Base-by-base conservation (phyloP, 176 grass and related monocot species). In the Chloris gayana region DNA sequence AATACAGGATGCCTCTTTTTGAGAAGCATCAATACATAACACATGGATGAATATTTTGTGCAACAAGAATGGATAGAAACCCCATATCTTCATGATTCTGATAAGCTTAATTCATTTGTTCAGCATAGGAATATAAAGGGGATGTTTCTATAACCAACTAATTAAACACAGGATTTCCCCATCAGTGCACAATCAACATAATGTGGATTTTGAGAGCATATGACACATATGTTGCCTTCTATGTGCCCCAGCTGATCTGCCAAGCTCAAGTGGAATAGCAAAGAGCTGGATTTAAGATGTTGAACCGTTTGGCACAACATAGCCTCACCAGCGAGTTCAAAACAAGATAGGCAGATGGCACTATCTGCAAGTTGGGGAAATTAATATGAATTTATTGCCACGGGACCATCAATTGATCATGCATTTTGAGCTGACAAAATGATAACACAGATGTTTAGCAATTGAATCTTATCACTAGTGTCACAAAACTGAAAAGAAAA, bases 61-160 rank as follows among this genome's bases (percentile, higher is more conserved):
- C 41, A 42, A 10, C 41, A 42, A 42, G n/a, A 42, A 42, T 42
- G 41, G 41, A 42, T 42, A 42, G 9, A 42, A 42, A 42, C 41
- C 7, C 41, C 41, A n/a, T n/a, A n/a, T n/a, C n/a, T n/a, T n/a
- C n/a, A n/a, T n/a, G n/a, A n/a, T n/a, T n/a, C n/a, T n/a, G n/a
- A n/a, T n/a, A n/a, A n/a, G n/a, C n/a, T n/a, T n/a, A n/a, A n/a
- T n/a, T n/a, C n/a, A n/a, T 29, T 12, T 70, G 54, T 35, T 31
- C 3, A 11, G 47, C 7, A 31, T 64, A 46, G 35, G 37, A 57
- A 58, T 61, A 26, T n/a, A 30, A 26, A 82, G 5, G 68, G 77
- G 17, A 73, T 33, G 26, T 68, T 51, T 57, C 44, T 59, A 7
- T 50, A 88, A 83, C 86, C 80, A 83, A 83, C 25, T 83, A 73